These are phyloP conservation scores for Penicillium pancosmium DNA, from an alignment of 495 filamentous ascomycete species.

Conservation along the genomic window DNA sequence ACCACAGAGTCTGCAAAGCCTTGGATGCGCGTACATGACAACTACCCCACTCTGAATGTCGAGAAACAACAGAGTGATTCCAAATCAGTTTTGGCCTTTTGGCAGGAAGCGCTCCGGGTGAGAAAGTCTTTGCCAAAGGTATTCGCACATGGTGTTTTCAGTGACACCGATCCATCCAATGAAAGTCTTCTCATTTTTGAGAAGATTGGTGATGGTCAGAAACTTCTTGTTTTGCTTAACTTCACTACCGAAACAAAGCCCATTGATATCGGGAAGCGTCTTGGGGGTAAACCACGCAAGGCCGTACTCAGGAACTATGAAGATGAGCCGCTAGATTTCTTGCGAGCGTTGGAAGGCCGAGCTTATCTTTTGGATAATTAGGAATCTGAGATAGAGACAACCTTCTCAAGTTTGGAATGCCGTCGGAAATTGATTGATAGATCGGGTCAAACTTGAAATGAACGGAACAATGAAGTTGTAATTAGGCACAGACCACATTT, in stretches of 20 bases:
- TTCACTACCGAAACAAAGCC: slow-evolving; percentile 25
- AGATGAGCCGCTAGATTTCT: slow-evolving; percentile 12
- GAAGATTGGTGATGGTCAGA: slow-evolving; percentile 13
- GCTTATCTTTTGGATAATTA: slow-evolving; percentile 19
- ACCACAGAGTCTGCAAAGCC: slow-evolving; percentile 39
- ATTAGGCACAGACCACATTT: not conserved
- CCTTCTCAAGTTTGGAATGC: not conserved
- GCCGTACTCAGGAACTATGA: slow-evolving; percentile 20
- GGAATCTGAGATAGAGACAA: not conserved
- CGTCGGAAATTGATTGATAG: no score
- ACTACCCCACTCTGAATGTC: slow-evolving; percentile 55
- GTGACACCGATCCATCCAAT: slow-evolving; percentile 39
- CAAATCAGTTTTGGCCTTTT: slow-evolving; percentile 49
- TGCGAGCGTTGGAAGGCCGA: slow-evolving; percentile 28
- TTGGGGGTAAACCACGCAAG: slow-evolving; percentile 15
- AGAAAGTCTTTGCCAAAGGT: slow-evolving; percentile 36
- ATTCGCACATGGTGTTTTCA: slow-evolving; percentile 50
- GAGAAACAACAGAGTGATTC: slow-evolving; percentile 42
- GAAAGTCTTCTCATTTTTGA: slow-evolving; percentile 35
- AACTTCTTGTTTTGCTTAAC: slow-evolving; percentile 27
- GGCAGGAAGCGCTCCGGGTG: slow-evolving; percentile 42
- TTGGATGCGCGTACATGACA: slow-evolving; percentile 64
- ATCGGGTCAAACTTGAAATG: no score
- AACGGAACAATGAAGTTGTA: no score
- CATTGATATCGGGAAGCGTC: slow-evolving; percentile 21